Percentiles rank a stretch among this genome's conserved stretches.
These are phyloP conservation scores for Debaryomycetaceae sp. DNA, from an alignment of 1,139 yeast genomes.

Conservation along the genomic window DNA sequence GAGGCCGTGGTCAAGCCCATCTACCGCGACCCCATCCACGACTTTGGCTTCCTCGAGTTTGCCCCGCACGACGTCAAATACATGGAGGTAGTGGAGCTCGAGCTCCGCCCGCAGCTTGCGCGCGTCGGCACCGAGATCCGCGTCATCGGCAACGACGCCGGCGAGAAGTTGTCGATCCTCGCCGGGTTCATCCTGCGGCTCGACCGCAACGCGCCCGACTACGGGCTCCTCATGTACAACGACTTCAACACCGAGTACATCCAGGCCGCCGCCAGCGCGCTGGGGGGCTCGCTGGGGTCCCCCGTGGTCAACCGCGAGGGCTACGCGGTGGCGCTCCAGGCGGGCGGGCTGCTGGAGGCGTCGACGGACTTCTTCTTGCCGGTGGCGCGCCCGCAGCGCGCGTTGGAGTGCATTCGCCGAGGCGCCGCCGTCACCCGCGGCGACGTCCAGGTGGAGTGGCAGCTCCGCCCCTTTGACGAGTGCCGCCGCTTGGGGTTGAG, in stretches of 20 bases:
- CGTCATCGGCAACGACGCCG: constrained; percentile 95
- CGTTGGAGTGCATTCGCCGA: constrained; percentile 67
- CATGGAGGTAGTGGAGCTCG: constrained; percentile 63
- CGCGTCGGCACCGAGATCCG: constrained; percentile 87
- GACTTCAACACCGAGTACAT: constrained; percentile 95
- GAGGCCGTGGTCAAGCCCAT: constrained; percentile 84
- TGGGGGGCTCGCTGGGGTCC: constrained; percentile 95
- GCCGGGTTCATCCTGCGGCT: constrained; percentile 87
- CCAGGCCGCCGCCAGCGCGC: constrained; percentile 94
- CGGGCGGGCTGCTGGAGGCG: constrained; percentile 89
- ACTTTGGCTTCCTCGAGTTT: constrained; percentile 75
- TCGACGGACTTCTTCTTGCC: constrained; percentile 93
- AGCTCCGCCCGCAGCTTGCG: constrained; percentile 76
- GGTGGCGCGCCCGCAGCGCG: constrained; percentile 76
- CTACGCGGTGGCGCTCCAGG: constrained; percentile 84
- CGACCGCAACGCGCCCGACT: constrained; percentile 93
- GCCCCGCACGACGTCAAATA: constrained; percentile 70
- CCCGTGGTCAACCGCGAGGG: constrained; percentile 92
- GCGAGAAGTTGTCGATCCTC: constrained; percentile 84
- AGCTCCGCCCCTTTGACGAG: constrained; percentile 81
- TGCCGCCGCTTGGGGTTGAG: constrained; percentile 84
- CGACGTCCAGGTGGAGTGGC: constrained; percentile 90
- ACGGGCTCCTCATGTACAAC: constrained; percentile 83
- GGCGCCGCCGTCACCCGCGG: constrained; percentile 61
- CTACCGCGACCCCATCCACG: constrained; percentile 84